Conservation (phyloP, 2,329 filamentous ascomycete species). For the Fusarium stilboides region DNA sequence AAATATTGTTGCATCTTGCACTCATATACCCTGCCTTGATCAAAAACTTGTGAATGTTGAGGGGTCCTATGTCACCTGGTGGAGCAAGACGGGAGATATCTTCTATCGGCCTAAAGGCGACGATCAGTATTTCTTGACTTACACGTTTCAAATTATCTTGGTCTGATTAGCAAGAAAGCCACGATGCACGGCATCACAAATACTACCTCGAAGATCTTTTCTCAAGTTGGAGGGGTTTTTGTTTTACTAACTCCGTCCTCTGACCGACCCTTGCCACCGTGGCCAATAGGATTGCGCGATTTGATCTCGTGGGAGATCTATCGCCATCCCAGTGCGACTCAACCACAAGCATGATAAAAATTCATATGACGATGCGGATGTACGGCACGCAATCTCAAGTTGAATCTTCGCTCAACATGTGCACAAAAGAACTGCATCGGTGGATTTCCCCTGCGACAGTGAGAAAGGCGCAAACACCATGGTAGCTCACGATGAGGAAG, state of each 20-base stretch:
- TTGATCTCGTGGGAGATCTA: constrained; percentile 27
- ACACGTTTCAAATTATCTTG: constrained; percentile 18
- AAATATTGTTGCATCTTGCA: constrained; percentile 13
- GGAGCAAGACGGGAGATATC: constrained; percentile 1
- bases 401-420: neutral
- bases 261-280: neutral
- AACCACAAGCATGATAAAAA: constrained; percentile 2
- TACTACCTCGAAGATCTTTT: constrained; percentile 20
- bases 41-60: neutral
- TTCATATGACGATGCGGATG: neutral
- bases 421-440: neutral
- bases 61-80: neutral
- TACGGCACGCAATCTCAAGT: constrained; percentile 4
- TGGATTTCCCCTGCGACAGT: neutral
- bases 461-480: neutral
- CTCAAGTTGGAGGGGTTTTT: neutral
- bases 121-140: neutral
- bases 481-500: constrained; percentile 26
- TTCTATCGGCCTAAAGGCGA: neutral
- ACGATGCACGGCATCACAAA: constrained; percentile 2
- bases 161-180: constrained; percentile 11
- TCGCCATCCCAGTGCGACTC: neutral
- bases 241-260: constrained; percentile 2
- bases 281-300: constrained; percentile 1
- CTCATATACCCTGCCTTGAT: constrained; percentile 1